phyloP scores from a whole-genome alignment of 805 yeast genomes.

The Barnettozyma vustinii region DNA sequence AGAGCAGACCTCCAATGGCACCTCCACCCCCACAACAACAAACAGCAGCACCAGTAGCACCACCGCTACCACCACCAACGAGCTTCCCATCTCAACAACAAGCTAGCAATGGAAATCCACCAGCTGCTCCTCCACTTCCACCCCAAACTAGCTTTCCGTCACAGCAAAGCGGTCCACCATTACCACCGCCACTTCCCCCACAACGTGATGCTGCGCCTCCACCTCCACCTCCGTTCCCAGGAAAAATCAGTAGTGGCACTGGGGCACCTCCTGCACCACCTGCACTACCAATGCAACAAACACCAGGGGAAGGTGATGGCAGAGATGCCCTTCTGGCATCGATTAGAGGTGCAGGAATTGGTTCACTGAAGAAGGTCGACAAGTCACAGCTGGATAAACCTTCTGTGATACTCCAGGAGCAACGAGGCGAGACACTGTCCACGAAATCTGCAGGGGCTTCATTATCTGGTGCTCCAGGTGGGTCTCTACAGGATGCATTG shows the following conservation, averaged over 20 bases:
- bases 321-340: slow-evolving; percentile 85
- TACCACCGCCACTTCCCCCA: slow-evolving; percentile 13
- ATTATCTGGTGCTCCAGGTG: slow-evolving; percentile 39
- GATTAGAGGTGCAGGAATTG: slow-evolving; percentile 71
- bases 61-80: slow-evolving; percentile 18
- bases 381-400: slow-evolving; percentile 81
- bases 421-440: slow-evolving; percentile 52
- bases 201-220: slow-evolving; percentile 15
- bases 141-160: slow-evolving; percentile 9
- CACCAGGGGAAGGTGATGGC: slow-evolving; percentile 42
- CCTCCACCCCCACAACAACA: slow-evolving; percentile 14
- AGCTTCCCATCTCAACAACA: not conserved
- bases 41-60: slow-evolving; percentile 5
- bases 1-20: slow-evolving; percentile 5
- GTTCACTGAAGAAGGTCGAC: slow-evolving; percentile 68
- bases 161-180: slow-evolving; percentile 2
- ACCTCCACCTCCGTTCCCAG: slow-evolving; percentile 20
- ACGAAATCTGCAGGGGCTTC: slow-evolving; percentile 32
- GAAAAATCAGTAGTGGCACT: too few relatives aligned
- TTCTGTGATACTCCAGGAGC: slow-evolving; percentile 64
- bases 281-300: slow-evolving; percentile 31
- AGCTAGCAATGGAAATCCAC: not conserved
- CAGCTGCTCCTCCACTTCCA: slow-evolving; percentile 3
- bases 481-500: slow-evolving; percentile 76
- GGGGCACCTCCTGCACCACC: slow-evolving; percentile 17